A percentile compares a stretch with the other conserved stretches of the same genome.
Evolutionary conservation across 1,139 yeast genomes (phyloP).

Genomic region (Hemisphaericaspora subhashii): DNA sequence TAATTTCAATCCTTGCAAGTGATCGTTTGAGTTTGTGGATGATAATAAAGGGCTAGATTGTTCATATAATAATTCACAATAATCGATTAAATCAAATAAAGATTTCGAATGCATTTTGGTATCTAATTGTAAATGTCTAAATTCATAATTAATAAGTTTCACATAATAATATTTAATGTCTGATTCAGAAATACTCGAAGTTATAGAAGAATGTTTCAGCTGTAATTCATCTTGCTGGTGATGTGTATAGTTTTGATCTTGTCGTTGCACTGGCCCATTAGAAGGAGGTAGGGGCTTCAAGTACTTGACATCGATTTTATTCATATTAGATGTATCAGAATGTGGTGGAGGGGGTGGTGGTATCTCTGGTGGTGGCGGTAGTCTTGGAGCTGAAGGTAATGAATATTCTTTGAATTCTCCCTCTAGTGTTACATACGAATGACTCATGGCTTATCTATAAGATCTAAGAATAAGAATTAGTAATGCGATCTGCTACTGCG

Average conservation of each 20-base stretch:
- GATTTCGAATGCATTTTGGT: slow-evolving; percentile 30
- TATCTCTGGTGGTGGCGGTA: slow-evolving; percentile 3
- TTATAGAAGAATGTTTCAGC: not conserved
- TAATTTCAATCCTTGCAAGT: slow-evolving; percentile 22
- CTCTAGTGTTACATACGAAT: slow-evolving; percentile 5
- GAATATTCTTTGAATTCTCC: slow-evolving; percentile 4
- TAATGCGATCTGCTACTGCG: not conserved
- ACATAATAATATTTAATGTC: slow-evolving; percentile 22
- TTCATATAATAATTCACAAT: slow-evolving; percentile 44
- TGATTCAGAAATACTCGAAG: slow-evolving; percentile 6
- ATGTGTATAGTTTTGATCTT: slow-evolving; percentile 1
- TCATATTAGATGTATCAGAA: not conserved
- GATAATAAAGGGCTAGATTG: slow-evolving; percentile 17
- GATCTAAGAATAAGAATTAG: not conserved
- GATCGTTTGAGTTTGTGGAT: slow-evolving; percentile 17
- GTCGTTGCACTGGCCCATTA: too few species aligned
- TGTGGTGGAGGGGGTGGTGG: slow-evolving; percentile 6
- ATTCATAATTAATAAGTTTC: slow-evolving; percentile 35
- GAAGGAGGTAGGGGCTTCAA: not conserved
- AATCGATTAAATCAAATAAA: slow-evolving; percentile 45
- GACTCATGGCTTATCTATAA: not conserved
- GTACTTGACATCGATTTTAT: too few species aligned
- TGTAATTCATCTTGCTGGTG: not conserved
- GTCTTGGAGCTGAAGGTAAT: slow-evolving; percentile 4
- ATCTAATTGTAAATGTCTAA: slow-evolving; percentile 39